A percentile compares a stretch with the other conserved stretches of the same genome.
These are phyloP conservation scores for Elsinoe fawcettii DNA, from an alignment of 2,329 filamentous ascomycete genomes.

Conservation along the genomic window DNA sequence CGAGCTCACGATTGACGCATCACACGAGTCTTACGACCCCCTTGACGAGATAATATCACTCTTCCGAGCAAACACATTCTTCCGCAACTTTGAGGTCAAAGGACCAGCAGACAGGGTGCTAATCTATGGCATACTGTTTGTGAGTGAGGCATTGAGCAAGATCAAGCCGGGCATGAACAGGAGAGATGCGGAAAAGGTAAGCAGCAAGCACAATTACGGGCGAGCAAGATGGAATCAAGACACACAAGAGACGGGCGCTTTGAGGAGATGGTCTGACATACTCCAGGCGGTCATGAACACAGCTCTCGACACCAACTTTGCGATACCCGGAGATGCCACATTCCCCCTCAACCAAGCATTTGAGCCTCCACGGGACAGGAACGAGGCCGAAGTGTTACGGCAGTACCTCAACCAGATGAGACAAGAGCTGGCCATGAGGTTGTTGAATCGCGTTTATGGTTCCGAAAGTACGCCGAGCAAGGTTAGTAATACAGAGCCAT, in stretches of 20 bases:
- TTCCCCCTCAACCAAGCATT: slow-evolving; percentile 97
- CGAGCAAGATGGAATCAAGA: not conserved
- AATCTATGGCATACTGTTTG: slow-evolving; percentile 92
- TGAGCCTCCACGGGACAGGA: slow-evolving; percentile 75
- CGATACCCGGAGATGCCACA: slow-evolving; percentile 83
- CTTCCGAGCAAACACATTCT: slow-evolving; percentile 97
- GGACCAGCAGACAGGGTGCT: slow-evolving; percentile 88
- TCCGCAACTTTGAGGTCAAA: slow-evolving; percentile 99
- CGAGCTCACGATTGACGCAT: slow-evolving; percentile 59
- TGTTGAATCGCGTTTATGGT: slow-evolving; percentile 80
- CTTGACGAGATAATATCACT: slow-evolving; percentile 87
- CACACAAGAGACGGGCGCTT: not conserved
- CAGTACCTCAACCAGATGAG: slow-evolving; percentile 88
- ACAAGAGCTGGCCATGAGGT: slow-evolving; percentile 76
- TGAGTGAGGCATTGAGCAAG: slow-evolving; percentile 83
- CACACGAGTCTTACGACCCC: slow-evolving; percentile 90
- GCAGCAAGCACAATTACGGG: not conserved
- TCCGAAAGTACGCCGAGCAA: slow-evolving; percentile 61
- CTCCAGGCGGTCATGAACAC: slow-evolving; percentile 72
- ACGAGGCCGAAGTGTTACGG: slow-evolving; percentile 80
- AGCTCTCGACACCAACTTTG: slow-evolving; percentile 87
- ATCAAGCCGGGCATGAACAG: slow-evolving; percentile 66
- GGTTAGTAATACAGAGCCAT: slow-evolving; percentile 30
- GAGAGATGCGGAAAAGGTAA: slow-evolving; percentile 58
- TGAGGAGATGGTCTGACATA: not conserved